Evolutionary conservation across 768 basidiomycete genomes (phyloP).

Genomic region (Gelatoporia subvermispora): DNA sequence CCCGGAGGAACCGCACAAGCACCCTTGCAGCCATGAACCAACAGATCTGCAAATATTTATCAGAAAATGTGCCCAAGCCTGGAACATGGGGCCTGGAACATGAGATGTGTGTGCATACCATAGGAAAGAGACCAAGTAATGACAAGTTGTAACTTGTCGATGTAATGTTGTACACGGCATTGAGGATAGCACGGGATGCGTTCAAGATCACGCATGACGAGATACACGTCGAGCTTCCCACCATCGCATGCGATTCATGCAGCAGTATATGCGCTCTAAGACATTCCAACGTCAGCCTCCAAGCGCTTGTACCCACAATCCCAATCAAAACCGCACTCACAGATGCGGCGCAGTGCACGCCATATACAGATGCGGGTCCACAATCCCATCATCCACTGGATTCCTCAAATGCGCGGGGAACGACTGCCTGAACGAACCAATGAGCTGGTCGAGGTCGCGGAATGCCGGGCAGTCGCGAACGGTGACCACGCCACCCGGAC

Average conservation of each 20-base stretch:
- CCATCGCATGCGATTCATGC: constrained; percentile 72
- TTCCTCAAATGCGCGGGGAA: constrained; percentile 52
- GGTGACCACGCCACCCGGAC: constrained; percentile 33
- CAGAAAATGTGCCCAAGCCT: constrained; percentile 23
- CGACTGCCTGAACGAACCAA: constrained; percentile 52
- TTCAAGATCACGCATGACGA: constrained; percentile 67
- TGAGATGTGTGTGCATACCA: constrained; percentile 38
- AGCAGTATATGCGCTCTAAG: constrained; percentile 61
- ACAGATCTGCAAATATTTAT: constrained; percentile 35
- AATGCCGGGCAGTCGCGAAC: constrained; percentile 60
- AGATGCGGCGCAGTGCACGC: constrained; percentile 18
- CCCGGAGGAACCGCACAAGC: constrained; percentile 60
- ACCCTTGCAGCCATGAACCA: constrained; percentile 71
- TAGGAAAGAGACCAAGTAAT: constrained; percentile 63
- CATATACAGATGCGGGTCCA: constrained; percentile 56
- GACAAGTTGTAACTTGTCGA: constrained; percentile 73
- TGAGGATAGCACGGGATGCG: constrained; percentile 61
- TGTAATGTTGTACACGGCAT: constrained; percentile 59
- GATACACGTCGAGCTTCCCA: constrained; percentile 52
- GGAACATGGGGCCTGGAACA: not conserved
- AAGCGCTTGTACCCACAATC: no score
- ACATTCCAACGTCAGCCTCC: no score
- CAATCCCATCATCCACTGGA: constrained; percentile 44
- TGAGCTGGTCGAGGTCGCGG: constrained; percentile 53
- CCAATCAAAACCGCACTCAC: no score